These are phyloP conservation scores for Saksenaea vasiformis DNA, from an alignment of 371 early-diverging fungal genomes.

Conservation along the genomic window DNA sequence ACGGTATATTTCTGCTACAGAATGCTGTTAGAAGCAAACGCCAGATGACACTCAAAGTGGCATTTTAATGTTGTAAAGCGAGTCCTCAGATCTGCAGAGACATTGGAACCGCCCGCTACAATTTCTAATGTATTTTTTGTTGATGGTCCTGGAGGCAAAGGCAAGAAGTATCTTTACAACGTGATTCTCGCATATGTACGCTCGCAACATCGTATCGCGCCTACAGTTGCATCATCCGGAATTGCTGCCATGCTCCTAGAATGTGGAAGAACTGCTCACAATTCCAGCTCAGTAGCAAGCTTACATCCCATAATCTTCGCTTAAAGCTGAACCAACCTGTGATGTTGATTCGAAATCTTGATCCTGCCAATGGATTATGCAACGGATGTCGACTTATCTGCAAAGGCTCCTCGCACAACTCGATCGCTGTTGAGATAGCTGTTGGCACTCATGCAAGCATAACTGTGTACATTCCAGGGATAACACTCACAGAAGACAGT, in stretches of 20 bases:
- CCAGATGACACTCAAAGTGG: too few species aligned
- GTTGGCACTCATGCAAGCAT: constrained; percentile 3
- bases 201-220: not conserved
- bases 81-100: too few species aligned
- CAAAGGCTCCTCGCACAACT: not conserved
- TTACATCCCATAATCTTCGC: too few species aligned
- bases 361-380: constrained; percentile 24
- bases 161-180: too few species aligned
- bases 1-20: too few species aligned
- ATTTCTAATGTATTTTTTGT: too few species aligned
- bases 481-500: not conserved
- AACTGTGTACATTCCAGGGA: not conserved
- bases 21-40: too few species aligned
- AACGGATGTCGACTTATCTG: constrained; percentile 31
- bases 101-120: too few species aligned
- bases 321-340: constrained; percentile 26
- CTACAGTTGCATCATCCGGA: constrained; percentile 7
- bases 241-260: constrained; percentile 7
- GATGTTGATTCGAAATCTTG: constrained; percentile 31
- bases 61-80: too few species aligned
- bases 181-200: constrained; percentile 1
- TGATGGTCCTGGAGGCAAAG: too few species aligned
- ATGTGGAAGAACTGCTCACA: constrained; percentile 8
- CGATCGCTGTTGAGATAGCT: constrained; percentile 16
- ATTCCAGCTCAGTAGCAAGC: too few species aligned